Conservation (phyloP, 75 land plant species). For the Picea sitchensis region DNA sequence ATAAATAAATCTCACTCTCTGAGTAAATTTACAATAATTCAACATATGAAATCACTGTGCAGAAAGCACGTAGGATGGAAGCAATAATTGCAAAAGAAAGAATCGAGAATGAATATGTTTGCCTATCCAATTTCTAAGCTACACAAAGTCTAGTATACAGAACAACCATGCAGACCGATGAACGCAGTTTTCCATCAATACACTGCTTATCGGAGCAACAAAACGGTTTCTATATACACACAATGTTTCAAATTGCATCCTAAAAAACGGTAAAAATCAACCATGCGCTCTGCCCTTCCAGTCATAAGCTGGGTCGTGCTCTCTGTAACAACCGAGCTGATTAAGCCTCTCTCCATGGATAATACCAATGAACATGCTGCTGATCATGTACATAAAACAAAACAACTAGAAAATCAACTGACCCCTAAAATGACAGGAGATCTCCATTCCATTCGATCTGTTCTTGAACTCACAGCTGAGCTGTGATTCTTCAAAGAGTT, state of each 20-base stretch:
- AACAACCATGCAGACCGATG: neutral
- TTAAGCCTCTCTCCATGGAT: no score
- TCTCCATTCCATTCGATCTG: neutral
- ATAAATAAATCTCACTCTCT: no score
- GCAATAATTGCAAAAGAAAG: neutral
- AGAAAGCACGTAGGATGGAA: neutral
- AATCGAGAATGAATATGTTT: neutral
- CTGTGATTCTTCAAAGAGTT: neutral
- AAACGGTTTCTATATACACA: neutral
- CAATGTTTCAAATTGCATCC: neutral
- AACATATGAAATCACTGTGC: no score
- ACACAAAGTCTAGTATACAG: slow-evolving; percentile 3
- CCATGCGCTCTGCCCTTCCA: neutral
- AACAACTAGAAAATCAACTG: neutral
- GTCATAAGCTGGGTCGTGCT: neutral
- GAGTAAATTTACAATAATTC: no score
- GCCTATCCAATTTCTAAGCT: neutral
- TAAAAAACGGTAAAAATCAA: neutral
- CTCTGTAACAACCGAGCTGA: no score
- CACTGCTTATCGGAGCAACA: neutral
- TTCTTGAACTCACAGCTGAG: neutral
- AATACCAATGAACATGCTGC: no score
- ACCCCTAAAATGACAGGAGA: neutral
- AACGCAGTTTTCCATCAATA: neutral
- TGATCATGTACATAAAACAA: no score